These are phyloP conservation scores for Fusarium brachygibbosum DNA, from an alignment of 2,329 filamentous ascomycete genomes.

Conservation along the genomic window DNA sequence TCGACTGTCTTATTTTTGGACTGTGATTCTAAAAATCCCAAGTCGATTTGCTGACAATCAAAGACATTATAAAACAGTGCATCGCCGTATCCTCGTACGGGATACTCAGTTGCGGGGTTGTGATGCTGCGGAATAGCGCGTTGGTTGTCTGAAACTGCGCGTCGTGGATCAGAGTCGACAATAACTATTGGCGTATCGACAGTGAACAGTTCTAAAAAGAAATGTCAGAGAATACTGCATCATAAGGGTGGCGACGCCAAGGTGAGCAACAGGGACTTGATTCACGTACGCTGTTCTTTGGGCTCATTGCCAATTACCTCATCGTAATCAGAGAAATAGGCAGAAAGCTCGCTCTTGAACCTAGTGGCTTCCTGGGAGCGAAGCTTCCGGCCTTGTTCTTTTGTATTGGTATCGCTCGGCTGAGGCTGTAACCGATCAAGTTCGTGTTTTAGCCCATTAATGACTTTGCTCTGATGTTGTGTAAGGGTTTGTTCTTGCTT, in stretches of 20 bases:
- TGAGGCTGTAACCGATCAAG: constrained; percentile 68
- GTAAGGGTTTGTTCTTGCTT: constrained; percentile 54
- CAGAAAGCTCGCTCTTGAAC: constrained; percentile 90
- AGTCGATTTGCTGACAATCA: constrained; percentile 69
- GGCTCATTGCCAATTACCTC: constrained; percentile 90
- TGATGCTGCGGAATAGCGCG: constrained; percentile 51
- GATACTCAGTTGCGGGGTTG: constrained; percentile 51
- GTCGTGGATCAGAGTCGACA: constrained; percentile 65
- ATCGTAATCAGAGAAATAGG: constrained; percentile 95
- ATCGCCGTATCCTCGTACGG: constrained; percentile 68
- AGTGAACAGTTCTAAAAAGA: constrained; percentile 75
- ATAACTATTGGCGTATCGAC: constrained; percentile 80
- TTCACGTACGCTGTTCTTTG: constrained; percentile 78
- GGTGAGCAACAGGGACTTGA: constrained; percentile 38
- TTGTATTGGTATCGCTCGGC: constrained; percentile 59
- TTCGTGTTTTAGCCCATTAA: constrained; percentile 73
- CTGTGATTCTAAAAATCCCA: constrained; percentile 65
- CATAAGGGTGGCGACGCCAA: background rate
- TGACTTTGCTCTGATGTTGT: constrained; percentile 70
- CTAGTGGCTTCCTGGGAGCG: constrained; percentile 87
- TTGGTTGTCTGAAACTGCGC: constrained; percentile 45
- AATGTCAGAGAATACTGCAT: constrained; percentile 27
- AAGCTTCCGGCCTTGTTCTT: constrained; percentile 79
- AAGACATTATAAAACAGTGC: constrained; percentile 68
- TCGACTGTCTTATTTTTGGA: constrained; percentile 59